Percentiles rank a stretch among this genome's conserved stretches.
These are phyloP conservation scores for Hibiscus tridactylites DNA, from an alignment of 345 rosid genomes.

Conservation along the genomic window DNA sequence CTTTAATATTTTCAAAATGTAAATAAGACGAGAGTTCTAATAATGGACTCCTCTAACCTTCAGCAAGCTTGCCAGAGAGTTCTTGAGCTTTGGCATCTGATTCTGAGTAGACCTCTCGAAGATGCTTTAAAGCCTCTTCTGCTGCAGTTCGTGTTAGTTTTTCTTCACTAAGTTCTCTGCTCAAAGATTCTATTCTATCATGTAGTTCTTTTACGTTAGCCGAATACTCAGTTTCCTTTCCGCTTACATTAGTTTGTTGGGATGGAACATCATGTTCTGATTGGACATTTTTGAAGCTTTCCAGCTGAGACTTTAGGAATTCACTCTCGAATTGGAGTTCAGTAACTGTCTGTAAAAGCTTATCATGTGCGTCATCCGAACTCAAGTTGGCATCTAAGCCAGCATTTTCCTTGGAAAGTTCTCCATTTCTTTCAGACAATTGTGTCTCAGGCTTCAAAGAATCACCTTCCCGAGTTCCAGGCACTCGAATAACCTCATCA, in stretches of 20 bases:
- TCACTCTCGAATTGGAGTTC: conserved; percentile 73
- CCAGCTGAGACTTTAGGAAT: conserved; percentile 57
- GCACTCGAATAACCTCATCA: conserved; percentile 23
- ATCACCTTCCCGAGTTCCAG: conserved; percentile 29
- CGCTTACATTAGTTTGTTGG: conserved; percentile 19
- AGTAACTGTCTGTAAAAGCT: conserved; percentile 53
- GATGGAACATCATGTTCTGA: conserved; percentile 15
- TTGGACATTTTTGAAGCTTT: conserved; percentile 33
- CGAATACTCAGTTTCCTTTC: conserved; percentile 18
- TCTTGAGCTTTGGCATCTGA: conserved; percentile 72
- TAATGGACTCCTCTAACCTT: conserved; percentile 43
- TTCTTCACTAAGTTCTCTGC: conserved; percentile 56
- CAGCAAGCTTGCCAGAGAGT: conserved; percentile 56
- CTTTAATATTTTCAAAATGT: background rate
- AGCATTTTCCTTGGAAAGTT: conserved; percentile 37
- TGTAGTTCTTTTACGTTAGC: conserved; percentile 33
- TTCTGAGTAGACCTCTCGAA: conserved; percentile 58
- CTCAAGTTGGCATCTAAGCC: conserved; percentile 5
- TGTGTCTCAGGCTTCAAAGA: conserved; percentile 22
- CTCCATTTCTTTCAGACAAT: conserved; percentile 23
- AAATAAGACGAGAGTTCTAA: background rate
- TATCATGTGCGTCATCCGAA: conserved; percentile 29
- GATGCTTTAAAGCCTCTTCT: conserved; percentile 81
- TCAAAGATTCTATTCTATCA: conserved; percentile 41
- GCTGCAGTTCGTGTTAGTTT: conserved; percentile 74